These are phyloP conservation scores for Fusarium devonianum DNA, from an alignment of 2,329 filamentous ascomycete species.

Conservation along the genomic window DNA sequence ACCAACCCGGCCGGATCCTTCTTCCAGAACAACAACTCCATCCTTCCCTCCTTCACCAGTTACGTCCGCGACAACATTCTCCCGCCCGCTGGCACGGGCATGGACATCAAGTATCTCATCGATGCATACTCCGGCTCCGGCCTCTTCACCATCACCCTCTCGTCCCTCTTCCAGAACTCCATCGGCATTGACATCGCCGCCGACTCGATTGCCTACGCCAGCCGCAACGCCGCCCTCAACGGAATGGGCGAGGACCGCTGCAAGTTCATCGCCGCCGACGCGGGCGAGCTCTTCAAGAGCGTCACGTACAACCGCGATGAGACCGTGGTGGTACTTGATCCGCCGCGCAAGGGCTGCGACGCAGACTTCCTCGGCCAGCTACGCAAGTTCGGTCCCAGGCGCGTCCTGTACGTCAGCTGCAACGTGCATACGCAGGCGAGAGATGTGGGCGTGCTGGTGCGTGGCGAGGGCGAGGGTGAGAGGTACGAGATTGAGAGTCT, in stretches of 20 bases:
- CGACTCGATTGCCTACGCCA: conserved; percentile 79
- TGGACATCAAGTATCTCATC: conserved; percentile 80
- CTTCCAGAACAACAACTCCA: conserved; percentile 99
- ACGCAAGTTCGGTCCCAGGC: conserved; percentile 75
- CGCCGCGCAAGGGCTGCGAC: conserved; percentile 95
- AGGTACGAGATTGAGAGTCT: conserved; percentile 89
- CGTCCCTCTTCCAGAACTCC: conserved; percentile 80
- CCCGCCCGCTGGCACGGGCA: conserved; percentile 51
- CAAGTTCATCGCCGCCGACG: conserved; percentile 89
- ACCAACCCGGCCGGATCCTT: conserved; percentile 92
- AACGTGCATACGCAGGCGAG: conserved; percentile 98
- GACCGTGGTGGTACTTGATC: conserved; percentile 94
- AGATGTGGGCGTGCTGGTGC: conserved; percentile 87
- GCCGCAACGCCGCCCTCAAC: conserved; percentile 80
- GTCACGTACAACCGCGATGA: conserved; percentile 77
- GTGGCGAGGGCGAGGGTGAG: conserved; percentile 61
- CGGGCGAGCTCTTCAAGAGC: conserved; percentile 79
- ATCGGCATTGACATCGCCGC: conserved; percentile 90
- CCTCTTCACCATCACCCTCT: conserved; percentile 94
- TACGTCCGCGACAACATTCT: conserved; percentile 86
- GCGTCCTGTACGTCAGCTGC: conserved; percentile 94
- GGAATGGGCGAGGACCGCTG: conserved; percentile 71
- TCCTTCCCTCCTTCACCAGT: conserved; percentile 83
- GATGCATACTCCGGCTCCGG: conserved; percentile 98
- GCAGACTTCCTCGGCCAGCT: conserved; percentile 83